Conservation (phyloP, 768 basidiomycete species). For the Mycena alexandri region DNA sequence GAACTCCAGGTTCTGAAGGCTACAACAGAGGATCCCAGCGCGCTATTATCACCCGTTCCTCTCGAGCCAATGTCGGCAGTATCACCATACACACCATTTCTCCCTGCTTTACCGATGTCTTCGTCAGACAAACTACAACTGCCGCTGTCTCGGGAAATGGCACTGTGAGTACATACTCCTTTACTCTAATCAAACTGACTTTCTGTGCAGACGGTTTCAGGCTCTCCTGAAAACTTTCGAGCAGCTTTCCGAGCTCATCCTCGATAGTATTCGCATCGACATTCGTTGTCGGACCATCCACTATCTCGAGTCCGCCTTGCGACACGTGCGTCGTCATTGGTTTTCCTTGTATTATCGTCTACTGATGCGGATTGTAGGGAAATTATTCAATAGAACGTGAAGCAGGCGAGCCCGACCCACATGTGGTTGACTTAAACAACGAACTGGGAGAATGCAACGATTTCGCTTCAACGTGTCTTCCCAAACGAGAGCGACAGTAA, state of each 20-base stretch:
- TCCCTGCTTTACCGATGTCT: slow-evolving; percentile 55
- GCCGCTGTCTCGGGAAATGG: slow-evolving; percentile 90
- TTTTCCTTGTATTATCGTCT: slow-evolving; percentile 26
- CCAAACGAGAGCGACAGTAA: slow-evolving; percentile 75
- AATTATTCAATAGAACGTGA: slow-evolving; percentile 87
- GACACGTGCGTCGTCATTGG: slow-evolving; percentile 64
- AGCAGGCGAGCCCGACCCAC: slow-evolving; percentile 91
- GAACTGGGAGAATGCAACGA: slow-evolving; percentile 86
- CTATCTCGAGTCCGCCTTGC: slow-evolving; percentile 84
- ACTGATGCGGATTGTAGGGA: slow-evolving; percentile 64
- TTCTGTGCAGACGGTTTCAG: slow-evolving; percentile 82
- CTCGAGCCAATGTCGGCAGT: slow-evolving; percentile 65
- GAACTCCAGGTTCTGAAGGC: slow-evolving; percentile 79
- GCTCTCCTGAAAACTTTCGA: slow-evolving; percentile 92
- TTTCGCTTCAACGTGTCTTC: slow-evolving; percentile 70
- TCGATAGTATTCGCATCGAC: slow-evolving; percentile 90
- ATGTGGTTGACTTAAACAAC: slow-evolving; percentile 86
- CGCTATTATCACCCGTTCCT: slow-evolving; percentile 59
- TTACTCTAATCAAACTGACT: slow-evolving; percentile 20
- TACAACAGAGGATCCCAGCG: slow-evolving; percentile 63
- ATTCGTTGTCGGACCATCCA: slow-evolving; percentile 87
- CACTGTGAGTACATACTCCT: slow-evolving; percentile 69
- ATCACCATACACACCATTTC: slow-evolving; percentile 60
- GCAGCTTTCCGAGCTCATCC: slow-evolving; percentile 87
- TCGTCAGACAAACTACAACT: slow-evolving; percentile 69